Evolutionary conservation across 345 rosid species (phyloP), one percentile per base, ranked within the genome.

Genomic region (Citrus maxima): DNA sequence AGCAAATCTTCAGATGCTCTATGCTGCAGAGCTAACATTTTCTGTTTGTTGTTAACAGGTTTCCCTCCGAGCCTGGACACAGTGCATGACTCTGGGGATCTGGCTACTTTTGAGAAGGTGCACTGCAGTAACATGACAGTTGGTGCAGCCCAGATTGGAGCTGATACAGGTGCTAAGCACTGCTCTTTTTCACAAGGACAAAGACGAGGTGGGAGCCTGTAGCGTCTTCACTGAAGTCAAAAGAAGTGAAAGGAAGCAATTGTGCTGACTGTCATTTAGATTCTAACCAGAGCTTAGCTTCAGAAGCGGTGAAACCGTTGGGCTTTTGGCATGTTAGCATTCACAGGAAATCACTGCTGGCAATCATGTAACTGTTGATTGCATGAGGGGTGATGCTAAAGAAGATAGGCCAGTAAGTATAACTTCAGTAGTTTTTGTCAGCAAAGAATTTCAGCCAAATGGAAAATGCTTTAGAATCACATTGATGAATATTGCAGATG

Each of bases 401-500:
- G 85, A 82, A 75, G 76, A 77, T 74, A 75, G 27, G 70, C 38
- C 80, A 35, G 56, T 28, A 54, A 28, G 67, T 75, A 70, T 74
- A 71, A 38, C 78, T 55, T 67, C 84, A 74, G 82, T 80, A 72
- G 78, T 46, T 67, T 75, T 49, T 16, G n/a, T 27, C 21, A 22
- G 59, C 73, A 74, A 82, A 76, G 82, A 83, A 65, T 67, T 81
- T 70, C 64, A 67, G 74, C 77, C 84, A 25, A 74, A 72, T 67
- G 87, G 70, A 78, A 68, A 82, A 49, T 60, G 76, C 79, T 82
- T 86, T 76, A 84, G 85, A 87, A 85, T 93, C 76, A 86, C 90
- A 92, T 54, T 93, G 84, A 93, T 92, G 97, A 88, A 93, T 82
- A 90, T 90, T 82, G 89, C 90, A 35, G 89, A 93, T 83, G 88